Evolutionary conservation across 2,329 filamentous ascomycete species (phyloP).

Genomic region (Penicillium sp.): DNA sequence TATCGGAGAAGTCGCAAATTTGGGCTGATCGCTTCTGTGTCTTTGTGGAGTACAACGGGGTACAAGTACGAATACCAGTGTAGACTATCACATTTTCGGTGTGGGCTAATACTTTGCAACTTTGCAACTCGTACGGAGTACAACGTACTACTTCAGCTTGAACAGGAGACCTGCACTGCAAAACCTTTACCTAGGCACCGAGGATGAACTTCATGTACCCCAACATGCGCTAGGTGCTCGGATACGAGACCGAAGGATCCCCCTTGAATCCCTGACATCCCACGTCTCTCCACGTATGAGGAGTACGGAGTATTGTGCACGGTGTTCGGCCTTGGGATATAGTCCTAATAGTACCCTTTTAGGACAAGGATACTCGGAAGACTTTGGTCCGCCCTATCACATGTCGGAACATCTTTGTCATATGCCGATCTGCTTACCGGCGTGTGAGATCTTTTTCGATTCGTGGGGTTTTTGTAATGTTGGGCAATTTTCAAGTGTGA

Average conservation of each 20-base stretch:
- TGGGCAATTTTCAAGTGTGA: neutral
- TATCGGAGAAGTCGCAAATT: neutral
- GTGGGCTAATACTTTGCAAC: too few species aligned
- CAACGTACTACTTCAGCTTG: too few species aligned
- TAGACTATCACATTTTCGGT: too few species aligned
- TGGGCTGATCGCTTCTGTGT: neutral
- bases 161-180: too few species aligned
- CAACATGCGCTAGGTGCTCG: slow-evolving; percentile 1
- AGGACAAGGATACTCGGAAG: neutral
- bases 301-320: too few species aligned
- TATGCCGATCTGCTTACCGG: neutral
- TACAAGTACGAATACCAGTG: too few species aligned
- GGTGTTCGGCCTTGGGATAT: too few species aligned
- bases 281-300: neutral
- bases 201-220: neutral
- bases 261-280: neutral
- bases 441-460: neutral
- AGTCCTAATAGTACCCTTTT: too few species aligned
- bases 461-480: neutral
- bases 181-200: too few species aligned
- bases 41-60: too few species aligned
- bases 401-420: neutral
- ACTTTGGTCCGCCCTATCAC: slow-evolving; percentile 8
- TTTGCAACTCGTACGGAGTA: too few species aligned
- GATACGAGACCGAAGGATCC: neutral